Conservation (phyloP, 2,329 filamentous ascomycete genomes). For the Diaporthe amygdali region DNA sequence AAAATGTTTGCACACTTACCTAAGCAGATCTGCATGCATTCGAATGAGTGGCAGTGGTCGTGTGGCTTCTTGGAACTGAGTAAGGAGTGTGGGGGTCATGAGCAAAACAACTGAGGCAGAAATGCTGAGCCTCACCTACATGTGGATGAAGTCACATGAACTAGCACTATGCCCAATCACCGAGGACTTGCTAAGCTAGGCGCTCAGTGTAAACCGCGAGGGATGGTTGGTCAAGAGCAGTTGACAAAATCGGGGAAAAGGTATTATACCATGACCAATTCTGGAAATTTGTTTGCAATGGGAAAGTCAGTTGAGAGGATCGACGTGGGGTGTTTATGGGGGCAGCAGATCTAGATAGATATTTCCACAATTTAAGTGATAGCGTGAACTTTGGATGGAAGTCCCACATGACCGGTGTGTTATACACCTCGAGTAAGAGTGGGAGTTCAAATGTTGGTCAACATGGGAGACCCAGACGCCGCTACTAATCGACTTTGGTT, state of each 20-base stretch:
- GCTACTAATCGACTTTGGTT: background rate
- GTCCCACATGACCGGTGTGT: no score
- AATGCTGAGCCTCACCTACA: background rate
- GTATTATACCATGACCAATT: background rate
- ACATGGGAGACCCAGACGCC: background rate
- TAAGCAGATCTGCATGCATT: background rate
- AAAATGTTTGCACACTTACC: no score
- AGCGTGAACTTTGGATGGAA: background rate
- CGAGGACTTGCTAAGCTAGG: background rate
- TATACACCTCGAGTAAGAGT: background rate
- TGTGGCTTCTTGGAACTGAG: background rate
- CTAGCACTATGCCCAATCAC: background rate
- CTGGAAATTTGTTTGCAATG: background rate
- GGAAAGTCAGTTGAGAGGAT: background rate
- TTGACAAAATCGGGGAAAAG: background rate
- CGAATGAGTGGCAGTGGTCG: background rate
- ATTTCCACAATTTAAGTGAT: background rate
- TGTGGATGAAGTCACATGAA: background rate
- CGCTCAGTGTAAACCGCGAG: background rate
- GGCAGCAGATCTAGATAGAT: background rate
- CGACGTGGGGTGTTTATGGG: background rate
- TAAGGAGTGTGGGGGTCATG: background rate
- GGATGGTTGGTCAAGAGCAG: background rate
- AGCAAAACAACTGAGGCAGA: no score
- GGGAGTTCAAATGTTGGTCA: background rate